These are phyloP conservation scores for Gnomoniopsis sp. DNA, from an alignment of 2,329 filamentous ascomycete species.

Conservation along the genomic window DNA sequence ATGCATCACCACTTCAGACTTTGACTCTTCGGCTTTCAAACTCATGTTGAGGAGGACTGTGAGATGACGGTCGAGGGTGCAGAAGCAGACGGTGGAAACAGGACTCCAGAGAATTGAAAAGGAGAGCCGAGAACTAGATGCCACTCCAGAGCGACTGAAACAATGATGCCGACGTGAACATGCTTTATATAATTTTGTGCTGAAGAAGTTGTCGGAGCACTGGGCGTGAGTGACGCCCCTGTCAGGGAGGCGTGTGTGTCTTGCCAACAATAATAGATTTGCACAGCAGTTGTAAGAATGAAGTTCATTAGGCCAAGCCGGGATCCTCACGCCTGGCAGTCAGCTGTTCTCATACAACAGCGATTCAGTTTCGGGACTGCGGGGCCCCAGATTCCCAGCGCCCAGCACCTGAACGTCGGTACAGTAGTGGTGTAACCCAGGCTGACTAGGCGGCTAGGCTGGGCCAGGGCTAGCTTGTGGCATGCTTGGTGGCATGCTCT, in stretches of 20 bases:
- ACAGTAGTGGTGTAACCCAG: too few relatives aligned
- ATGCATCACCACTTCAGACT: background rate
- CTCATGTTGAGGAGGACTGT: background rate
- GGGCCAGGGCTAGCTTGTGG: too few relatives aligned
- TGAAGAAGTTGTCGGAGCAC: background rate
- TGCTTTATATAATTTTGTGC: conserved; percentile 1
- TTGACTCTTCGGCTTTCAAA: conserved; percentile 3
- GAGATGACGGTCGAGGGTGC: background rate
- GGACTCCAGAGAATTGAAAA: background rate
- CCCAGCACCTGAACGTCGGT: background rate
- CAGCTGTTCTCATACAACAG: background rate
- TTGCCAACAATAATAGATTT: background rate
- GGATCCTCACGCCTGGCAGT: background rate
- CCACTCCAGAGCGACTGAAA: conserved; percentile 1
- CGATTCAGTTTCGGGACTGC: conserved; percentile 7
- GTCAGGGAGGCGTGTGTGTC: background rate
- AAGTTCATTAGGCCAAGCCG: background rate
- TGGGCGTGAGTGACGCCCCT: background rate
- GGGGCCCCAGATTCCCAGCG: conserved; percentile 10
- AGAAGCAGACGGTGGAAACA: background rate
- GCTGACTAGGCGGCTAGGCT: too few relatives aligned
- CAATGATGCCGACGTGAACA: background rate
- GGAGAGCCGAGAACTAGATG: conserved; percentile 4
- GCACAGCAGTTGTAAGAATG: background rate
- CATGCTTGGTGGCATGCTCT: too few relatives aligned